Evolutionary conservation across 75 land plant genomes (phyloP), one percentile per base, ranked within the genome.

Genomic region (Isoetes taiwanensis): DNA sequence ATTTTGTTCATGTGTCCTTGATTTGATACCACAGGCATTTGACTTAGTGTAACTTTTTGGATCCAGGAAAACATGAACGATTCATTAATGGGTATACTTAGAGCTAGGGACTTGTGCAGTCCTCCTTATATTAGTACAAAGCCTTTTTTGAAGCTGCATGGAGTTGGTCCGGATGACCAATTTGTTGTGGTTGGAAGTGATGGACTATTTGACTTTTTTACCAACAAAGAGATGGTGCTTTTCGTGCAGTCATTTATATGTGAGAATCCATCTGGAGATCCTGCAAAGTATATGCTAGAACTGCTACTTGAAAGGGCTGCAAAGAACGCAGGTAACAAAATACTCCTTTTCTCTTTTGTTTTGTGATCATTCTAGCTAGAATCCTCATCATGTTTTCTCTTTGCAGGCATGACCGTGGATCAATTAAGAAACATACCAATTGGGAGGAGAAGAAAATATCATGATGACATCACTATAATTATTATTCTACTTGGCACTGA

Each of bases 171-270:
- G 6, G 63, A 59, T 33, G 90, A 89, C 63, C 63, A 52, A 41
- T 89, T 84, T 67, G 72, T 89, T 58, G 79, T 89, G 16, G 39
- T 89, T 38, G 88, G 83, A 0, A 84, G 90, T 17, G 96, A 89
- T 52, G 96, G 96, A n/a, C 77, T 89, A 43, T 89, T 81, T 54
- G 83, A 89, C 33, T 81, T 84, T 66, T 84, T 89, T 65, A 79
- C 73, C 32, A 89, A 84, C 30, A 66, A 89, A 16, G 83, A 89
- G 71, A 83, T 80, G 12, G 79, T 89, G 1, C 23, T 59, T 4
- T 62, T 78, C 41, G 78, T 89, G 32, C 64, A 89, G 50, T 28
- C 28, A 5, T 84, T 75, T 63, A 61, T 77, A 14, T 50, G 40
- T 19, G 55, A 61, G 9, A 57, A 67, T 40, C 90, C 96, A 20